Evolutionary conservation across 2,329 filamentous ascomycete species (phyloP).

Genomic region (Sporothrix brunneoviolacea): DNA sequence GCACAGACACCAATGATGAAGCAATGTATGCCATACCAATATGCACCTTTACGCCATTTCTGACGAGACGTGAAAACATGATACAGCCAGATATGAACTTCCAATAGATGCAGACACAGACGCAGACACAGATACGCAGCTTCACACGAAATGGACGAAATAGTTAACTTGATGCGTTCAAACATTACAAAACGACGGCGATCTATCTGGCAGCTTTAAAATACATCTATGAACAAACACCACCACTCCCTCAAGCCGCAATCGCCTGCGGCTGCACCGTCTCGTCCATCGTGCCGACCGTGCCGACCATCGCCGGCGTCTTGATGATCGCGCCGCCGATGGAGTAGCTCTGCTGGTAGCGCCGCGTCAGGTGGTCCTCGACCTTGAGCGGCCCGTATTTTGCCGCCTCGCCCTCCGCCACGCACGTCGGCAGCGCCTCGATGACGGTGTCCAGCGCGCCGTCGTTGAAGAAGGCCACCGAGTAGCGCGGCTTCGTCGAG

Average conservation of each 20-base stretch:
- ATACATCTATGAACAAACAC: no score
- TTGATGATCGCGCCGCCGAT: constrained; percentile 5
- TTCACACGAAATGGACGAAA: no score
- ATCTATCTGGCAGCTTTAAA: no score
- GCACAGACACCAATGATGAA: no score
- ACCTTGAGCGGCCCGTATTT: constrained; percentile 27
- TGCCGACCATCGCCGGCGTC: neutral
- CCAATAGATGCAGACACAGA: no score
- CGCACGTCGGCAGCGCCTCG: constrained; percentile 29
- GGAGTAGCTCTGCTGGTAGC: constrained; percentile 24
- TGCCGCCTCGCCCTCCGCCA: constrained; percentile 26
- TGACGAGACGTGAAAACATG: no score
- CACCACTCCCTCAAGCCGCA: neutral
- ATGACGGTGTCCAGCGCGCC: constrained; percentile 29
- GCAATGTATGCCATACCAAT: no score
- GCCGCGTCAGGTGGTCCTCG: constrained; percentile 26
- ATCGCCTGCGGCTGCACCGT: neutral
- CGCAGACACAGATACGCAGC: no score
- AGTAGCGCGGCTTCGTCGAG: constrained; percentile 43
- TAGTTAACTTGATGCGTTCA: no score
- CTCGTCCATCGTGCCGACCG: neutral
- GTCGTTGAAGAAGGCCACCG: constrained; percentile 49
- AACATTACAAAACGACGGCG: no score
- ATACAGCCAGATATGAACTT: no score
- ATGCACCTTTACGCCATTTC: no score